Evolutionary conservation across 1,139 yeast species (phyloP).

Genomic region (Sugiyamaella paludigena): DNA sequence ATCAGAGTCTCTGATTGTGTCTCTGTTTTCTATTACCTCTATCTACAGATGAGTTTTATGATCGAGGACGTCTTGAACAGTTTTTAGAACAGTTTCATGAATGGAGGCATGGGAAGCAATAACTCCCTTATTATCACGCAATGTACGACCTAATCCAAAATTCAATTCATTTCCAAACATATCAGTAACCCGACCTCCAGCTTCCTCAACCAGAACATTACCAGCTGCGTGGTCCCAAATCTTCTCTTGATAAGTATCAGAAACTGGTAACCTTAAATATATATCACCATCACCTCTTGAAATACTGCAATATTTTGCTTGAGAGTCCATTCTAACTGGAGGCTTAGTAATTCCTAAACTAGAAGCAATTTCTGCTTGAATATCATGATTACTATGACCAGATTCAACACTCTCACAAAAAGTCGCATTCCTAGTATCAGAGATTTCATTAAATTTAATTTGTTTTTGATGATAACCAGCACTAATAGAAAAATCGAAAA

Average conservation of each 20-base stretch:
- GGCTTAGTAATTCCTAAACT: constrained; percentile 59
- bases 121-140: constrained; percentile 76
- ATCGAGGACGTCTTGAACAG: constrained; percentile 41
- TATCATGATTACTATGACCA: constrained; percentile 89
- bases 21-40: too few relatives aligned
- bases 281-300: constrained; percentile 92
- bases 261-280: constrained; percentile 82
- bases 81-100: constrained; percentile 60
- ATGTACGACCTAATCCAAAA: constrained; percentile 83
- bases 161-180: constrained; percentile 67
- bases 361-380: constrained; percentile 73
- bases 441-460: constrained; percentile 36
- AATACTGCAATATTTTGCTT: constrained; percentile 89
- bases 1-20: too few relatives aligned
- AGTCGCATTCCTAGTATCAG: constrained; percentile 47
- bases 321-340: constrained; percentile 71
- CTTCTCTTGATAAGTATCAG: constrained; percentile 76
- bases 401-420: constrained; percentile 97
- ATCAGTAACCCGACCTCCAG: constrained; percentile 91
- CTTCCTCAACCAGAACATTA: constrained; percentile 75
- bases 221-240: constrained; percentile 99
- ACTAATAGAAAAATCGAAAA: constrained; percentile 18
- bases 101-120: constrained; percentile 75
- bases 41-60: too few relatives aligned
- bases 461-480: constrained; percentile 17